Evolutionary conservation across 305 asterid genomes (phyloP).

Genomic region (Fraxinus baroniana): DNA sequence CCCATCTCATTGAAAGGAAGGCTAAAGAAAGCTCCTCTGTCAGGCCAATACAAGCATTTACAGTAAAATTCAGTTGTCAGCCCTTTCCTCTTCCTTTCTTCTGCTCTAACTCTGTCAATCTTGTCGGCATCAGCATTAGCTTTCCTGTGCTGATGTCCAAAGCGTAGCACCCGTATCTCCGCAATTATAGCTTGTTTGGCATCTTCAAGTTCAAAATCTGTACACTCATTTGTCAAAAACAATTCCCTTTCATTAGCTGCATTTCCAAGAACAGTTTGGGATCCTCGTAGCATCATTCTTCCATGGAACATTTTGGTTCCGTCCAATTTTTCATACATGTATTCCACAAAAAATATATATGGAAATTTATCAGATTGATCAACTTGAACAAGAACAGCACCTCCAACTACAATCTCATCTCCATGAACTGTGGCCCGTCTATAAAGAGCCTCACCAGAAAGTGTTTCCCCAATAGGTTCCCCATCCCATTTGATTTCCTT

Average conservation of each 20-base stretch:
- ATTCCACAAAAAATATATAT: conserved; percentile 65
- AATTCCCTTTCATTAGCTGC: conserved; percentile 83
- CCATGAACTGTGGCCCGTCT: conserved; percentile 54
- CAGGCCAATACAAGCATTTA: conserved; percentile 81
- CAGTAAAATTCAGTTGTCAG: conserved; percentile 75
- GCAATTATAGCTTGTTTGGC: conserved; percentile 43
- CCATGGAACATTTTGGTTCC: conserved; percentile 86
- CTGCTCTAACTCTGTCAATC: conserved; percentile 71
- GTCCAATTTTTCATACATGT: conserved; percentile 67
- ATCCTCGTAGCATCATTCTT: conserved; percentile 67
- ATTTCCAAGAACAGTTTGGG: conserved; percentile 81
- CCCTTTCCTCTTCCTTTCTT: conserved; percentile 75
- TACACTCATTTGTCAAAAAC: conserved; percentile 74
- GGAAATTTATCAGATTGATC: conserved; percentile 49
- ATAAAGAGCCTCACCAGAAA: conserved; percentile 59
- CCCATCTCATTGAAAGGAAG: conserved; percentile 56
- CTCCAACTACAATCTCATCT: conserved; percentile 53
- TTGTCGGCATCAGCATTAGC: conserved; percentile 60
- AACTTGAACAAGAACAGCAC: conserved; percentile 59
- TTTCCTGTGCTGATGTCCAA: conserved; percentile 88
- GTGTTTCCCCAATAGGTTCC: conserved; percentile 54
- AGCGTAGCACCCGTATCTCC: conserved; percentile 54
- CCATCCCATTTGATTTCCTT: conserved; percentile 67
- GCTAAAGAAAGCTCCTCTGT: conserved; percentile 83
- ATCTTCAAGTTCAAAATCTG: conserved; percentile 57